Evolutionary conservation across 129 eudicot genomes (phyloP).

Genomic region (Saussurea involucrata): DNA sequence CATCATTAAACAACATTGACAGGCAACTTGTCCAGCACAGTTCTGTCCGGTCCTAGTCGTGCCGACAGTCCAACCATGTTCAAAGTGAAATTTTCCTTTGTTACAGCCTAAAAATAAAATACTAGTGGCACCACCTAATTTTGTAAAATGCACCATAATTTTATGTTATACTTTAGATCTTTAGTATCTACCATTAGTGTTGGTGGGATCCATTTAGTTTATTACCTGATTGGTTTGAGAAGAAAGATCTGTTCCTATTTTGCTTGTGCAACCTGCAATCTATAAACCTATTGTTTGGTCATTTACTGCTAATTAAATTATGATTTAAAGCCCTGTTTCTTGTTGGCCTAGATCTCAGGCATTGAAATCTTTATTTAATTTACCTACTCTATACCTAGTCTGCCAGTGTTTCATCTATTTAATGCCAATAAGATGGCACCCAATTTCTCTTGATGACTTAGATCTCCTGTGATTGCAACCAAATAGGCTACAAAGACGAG

Average conservation of each 20-base stretch:
- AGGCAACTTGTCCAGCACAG: not conserved
- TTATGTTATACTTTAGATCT: not conserved
- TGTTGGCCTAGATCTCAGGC: slow-evolving; percentile 6
- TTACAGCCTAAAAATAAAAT: not conserved
- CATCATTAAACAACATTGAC: not conserved
- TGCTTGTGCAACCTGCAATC: slow-evolving; percentile 12
- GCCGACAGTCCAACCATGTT: not conserved
- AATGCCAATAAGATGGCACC: slow-evolving; percentile 1
- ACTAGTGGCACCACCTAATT: not conserved
- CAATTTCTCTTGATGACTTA: not conserved
- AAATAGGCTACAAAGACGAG: not conserved
- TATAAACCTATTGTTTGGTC: slow-evolving; percentile 1
- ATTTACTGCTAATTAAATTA: slow-evolving; percentile 7
- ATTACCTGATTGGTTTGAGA: not conserved
- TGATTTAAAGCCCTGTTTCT: slow-evolving; percentile 6
- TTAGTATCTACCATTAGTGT: slow-evolving; percentile 5
- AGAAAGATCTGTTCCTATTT: not conserved
- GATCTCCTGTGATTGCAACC: not conserved
- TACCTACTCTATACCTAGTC: slow-evolving; percentile 5
- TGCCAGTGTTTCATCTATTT: slow-evolving; percentile 8
- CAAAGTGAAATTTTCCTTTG: not conserved
- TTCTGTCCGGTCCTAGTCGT: not conserved
- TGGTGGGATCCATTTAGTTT: slow-evolving; percentile 21
- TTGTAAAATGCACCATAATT: not conserved
- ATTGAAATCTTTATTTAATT: slow-evolving; percentile 12